Evolutionary conservation across 208 protist genomes (phyloP).

Genomic region (Angomonas ambiguus): DNA sequence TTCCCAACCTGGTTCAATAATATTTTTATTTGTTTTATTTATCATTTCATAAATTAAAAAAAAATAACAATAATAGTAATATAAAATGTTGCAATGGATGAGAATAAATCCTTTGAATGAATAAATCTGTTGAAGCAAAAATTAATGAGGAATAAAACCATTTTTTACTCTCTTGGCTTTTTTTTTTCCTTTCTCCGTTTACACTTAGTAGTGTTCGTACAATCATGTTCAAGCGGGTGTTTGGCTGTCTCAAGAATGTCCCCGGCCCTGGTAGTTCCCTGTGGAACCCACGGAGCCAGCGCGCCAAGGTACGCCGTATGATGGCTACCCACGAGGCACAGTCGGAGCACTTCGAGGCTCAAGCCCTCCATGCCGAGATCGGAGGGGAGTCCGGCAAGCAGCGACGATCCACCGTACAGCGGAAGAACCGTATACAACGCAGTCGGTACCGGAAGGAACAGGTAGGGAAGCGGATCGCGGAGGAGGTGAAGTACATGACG

Average conservation of each 20-base stretch:
- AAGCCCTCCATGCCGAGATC: conserved; percentile 57
- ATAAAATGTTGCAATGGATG: background rate
- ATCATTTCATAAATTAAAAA: conserved; percentile 12
- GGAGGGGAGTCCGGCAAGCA: conserved; percentile 17
- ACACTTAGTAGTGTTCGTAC: too few relatives aligned
- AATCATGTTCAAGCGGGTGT: too few relatives aligned
- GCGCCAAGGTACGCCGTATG: conserved; percentile 39
- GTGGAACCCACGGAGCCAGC: conserved; percentile 62
- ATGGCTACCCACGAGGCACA: conserved; percentile 23
- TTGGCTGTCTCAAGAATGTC: too few relatives aligned
- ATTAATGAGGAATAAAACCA: background rate
- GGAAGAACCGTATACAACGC: conserved; percentile 24
- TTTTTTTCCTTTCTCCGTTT: conserved; percentile 9
- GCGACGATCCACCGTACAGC: background rate
- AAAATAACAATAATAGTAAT: too few relatives aligned
- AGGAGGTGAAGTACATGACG: conserved; percentile 63
- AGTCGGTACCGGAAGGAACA: conserved; percentile 24
- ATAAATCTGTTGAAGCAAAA: background rate
- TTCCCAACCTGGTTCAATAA: background rate
- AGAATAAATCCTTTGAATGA: too few relatives aligned
- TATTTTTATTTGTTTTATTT: background rate
- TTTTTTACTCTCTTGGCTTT: conserved; percentile 19
- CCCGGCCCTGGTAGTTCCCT: conserved; percentile 62
- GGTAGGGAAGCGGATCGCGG: conserved; percentile 45
- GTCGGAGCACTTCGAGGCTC: conserved; percentile 39